Evolutionary conservation across 441 rosid species (phyloP), one percentile per base, ranked within the genome.

Genomic region (Isatis lusitanica): DNA sequence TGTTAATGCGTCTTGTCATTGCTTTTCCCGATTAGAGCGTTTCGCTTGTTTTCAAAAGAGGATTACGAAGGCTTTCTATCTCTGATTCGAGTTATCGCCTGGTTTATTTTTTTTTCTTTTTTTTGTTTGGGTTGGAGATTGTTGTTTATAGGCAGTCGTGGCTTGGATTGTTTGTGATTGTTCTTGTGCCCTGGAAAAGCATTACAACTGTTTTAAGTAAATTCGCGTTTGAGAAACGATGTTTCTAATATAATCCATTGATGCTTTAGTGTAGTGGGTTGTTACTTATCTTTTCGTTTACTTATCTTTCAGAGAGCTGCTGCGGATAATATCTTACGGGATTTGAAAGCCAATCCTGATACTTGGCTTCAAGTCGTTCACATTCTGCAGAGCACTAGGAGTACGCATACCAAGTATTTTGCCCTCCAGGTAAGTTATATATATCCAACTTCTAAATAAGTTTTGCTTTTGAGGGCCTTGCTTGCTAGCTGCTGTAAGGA

Each of bases 321-420:
- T 47, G 99, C 99, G 0, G 98, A 96, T 80, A 88, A 91, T 71
- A 88, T 96, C 70, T 85, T 96, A 85, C 93, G 97, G 84, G 98
- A 92, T 44, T 78, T 94, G 82, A 98, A 96, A 80, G 88, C 85
- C 63, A 96, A 94, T 81, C 97, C 94, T 53, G 98, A 96, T 71
- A 94, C 86, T 85, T 96, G 99, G 99, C 98, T 94, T 39, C 99
- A 96, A 80, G 99, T 96, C 57, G 98, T 92, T 72, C 98, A 90
- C 75, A 85, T 94, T 73, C 81, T 96, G 42, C 98, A 92, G 76
- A 85, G 78, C 47, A 86, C 99, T 2, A 87, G 85, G 83, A 92
- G 86, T 79, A 81, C 91, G 35, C 90, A 96, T 76, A 94, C 99
- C 79, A 96, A 96, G 76, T 96, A 92, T 78, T 94, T 90, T 71